Evolutionary conservation across 345 rosid species (phyloP).

Genomic region (Camelina laxa): DNA sequence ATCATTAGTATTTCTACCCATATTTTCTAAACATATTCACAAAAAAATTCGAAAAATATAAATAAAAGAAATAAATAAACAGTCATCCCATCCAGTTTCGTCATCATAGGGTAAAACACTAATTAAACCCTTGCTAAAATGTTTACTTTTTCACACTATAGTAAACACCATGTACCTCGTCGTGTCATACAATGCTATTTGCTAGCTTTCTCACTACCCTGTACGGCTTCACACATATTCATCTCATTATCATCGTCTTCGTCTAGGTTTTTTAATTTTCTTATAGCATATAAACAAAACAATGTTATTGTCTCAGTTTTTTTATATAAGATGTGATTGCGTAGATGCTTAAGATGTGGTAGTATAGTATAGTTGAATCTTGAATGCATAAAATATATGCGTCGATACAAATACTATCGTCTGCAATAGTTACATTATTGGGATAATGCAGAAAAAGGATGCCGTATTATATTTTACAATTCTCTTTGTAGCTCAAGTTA

Average conservation of each 20-base stretch:
- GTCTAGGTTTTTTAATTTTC: neutral
- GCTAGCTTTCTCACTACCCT: neutral
- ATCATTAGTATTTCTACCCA: too few relatives aligned
- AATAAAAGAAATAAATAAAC: too few relatives aligned
- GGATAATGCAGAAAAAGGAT: neutral
- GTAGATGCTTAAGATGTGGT: neutral
- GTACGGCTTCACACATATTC: neutral
- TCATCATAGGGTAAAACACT: too few relatives aligned
- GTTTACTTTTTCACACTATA: too few relatives aligned
- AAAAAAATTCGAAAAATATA: too few relatives aligned
- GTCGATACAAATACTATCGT: neutral
- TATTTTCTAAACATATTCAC: too few relatives aligned
- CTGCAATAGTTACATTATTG: neutral
- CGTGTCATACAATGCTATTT: neutral
- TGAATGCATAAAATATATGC: neutral
- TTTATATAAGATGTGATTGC: neutral
- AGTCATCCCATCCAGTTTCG: too few relatives aligned
- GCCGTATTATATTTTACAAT: neutral
- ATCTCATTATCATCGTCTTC: neutral
- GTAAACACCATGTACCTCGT: neutral
- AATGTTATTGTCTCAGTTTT: neutral
- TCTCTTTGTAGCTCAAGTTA: neutral
- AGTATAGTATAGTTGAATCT: neutral
- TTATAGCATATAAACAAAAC: neutral
- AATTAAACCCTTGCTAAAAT: too few relatives aligned